Percentiles rank a stretch among this genome's conserved stretches.
These are phyloP conservation scores for Saturnispora gosingensis DNA, from an alignment of 805 yeast genomes.

Conservation along the genomic window DNA sequence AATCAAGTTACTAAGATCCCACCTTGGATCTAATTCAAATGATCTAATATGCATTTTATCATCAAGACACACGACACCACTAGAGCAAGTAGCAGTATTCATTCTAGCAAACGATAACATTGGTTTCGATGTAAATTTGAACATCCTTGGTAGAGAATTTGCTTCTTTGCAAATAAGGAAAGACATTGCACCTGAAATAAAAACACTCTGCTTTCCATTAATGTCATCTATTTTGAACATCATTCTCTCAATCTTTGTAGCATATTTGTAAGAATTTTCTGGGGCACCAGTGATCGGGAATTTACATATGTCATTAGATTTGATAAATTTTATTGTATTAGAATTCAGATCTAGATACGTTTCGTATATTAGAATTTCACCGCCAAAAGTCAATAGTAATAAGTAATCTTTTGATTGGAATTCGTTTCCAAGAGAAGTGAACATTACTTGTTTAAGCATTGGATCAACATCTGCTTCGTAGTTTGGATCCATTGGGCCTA, in stretches of 20 bases:
- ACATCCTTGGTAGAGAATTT: constrained; percentile 54
- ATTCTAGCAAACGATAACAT: constrained; percentile 59
- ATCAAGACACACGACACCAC: constrained; percentile 66
- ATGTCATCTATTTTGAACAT: constrained; percentile 49
- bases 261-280: constrained; percentile 61
- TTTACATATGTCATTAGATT: constrained; percentile 35
- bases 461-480: constrained; percentile 58
- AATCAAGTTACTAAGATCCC: constrained; percentile 49
- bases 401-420: constrained; percentile 49
- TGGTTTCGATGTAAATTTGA: constrained; percentile 56
- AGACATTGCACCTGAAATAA: constrained; percentile 69
- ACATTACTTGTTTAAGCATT: constrained; percentile 57
- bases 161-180: constrained; percentile 57
- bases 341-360: constrained; percentile 33
- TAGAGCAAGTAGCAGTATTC: constrained; percentile 23
- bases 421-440: constrained; percentile 56
- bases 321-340: constrained; percentile 34
- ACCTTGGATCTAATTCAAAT: constrained; percentile 35
- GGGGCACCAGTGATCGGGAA: constrained; percentile 66
- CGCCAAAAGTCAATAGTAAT: constrained; percentile 69
- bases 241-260: constrained; percentile 61
- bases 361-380: constrained; percentile 64
- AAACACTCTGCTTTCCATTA: constrained; percentile 49
- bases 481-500: constrained; percentile 41
- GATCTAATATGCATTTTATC: constrained; percentile 59